Evolutionary conservation across 768 basidiomycete genomes (phyloP).

Genomic region (Leccinum subgranulosum): DNA sequence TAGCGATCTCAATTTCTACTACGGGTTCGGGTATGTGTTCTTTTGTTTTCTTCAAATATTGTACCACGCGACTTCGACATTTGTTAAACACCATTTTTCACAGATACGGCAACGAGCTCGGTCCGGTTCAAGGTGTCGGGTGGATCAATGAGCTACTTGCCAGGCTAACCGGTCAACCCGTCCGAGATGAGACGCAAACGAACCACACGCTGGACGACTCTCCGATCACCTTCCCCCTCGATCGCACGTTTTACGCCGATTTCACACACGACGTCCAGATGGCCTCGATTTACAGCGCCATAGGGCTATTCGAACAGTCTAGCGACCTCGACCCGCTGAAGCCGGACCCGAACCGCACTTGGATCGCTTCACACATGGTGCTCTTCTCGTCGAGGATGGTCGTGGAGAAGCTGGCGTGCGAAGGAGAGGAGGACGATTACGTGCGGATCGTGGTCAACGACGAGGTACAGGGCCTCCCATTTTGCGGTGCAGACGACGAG

Average conservation of each 20-base stretch:
- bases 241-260: constrained; percentile 66
- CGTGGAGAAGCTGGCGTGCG: constrained; percentile 62
- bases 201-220: constrained; percentile 68
- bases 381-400: constrained; percentile 74
- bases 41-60: too few species aligned
- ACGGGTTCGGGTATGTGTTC: constrained; percentile 51
- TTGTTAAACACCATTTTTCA: not conserved
- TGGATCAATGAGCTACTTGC: constrained; percentile 86
- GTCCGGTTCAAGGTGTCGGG: constrained; percentile 77
- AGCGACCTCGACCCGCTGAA: constrained; percentile 7
- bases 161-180: constrained; percentile 60
- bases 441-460: constrained; percentile 30
- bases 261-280: constrained; percentile 86
- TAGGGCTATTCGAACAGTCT: constrained; percentile 49
- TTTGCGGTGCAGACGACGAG: not conserved
- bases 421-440: constrained; percentile 33
- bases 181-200: constrained; percentile 69
- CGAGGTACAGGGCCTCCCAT: not conserved
- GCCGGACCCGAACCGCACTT: constrained; percentile 33
- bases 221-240: constrained; percentile 67
- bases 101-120: constrained; percentile 64
- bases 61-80: too few species aligned
- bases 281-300: constrained; percentile 63
- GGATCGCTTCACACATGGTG: constrained; percentile 57
- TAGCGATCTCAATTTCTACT: constrained; percentile 72